Base-by-base conservation (phyloP, 768 basidiomycete species). In the Ramaria rubella region DNA sequence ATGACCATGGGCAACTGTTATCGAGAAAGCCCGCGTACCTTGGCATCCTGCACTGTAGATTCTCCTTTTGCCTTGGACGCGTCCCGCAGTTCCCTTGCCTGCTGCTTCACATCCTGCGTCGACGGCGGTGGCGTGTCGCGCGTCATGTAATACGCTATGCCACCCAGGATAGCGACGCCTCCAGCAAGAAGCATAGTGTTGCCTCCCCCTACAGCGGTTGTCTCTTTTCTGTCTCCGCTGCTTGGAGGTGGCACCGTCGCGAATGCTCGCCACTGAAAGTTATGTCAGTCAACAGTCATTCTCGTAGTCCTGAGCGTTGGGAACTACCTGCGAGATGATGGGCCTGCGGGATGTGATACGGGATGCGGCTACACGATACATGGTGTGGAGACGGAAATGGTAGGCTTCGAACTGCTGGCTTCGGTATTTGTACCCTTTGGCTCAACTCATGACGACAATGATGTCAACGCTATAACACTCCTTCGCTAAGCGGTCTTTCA, bases 121-220 rank as follows among this genome's bases (percentile, higher is more conserved):
- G 54, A 24, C 5, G 54, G 43, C 17, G 38, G 40, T 30, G 46
- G 31, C 17, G 26, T 30, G 31, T 30, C 30, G 31, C 55, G 24
- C 14, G 55, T 48, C 55, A 56, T 49, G 21, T 56, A 56, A 23
- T 49, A 56, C 23, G 19, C 55, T 30, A 56, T 56, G 3, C 9
- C 55, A 30, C 26, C 55, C 23, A 56, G 43, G 5, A 49, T 14
- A 15, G 55, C 43, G 27, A 56, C 55, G 14, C 55, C 55, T 15
- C 55, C 55, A 34, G 48, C 34, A 26, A 56, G 55, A n/a, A 56
- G 46, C 5, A 45, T 45, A 5, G 45, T 49, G 44, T 56, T 56
- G 11, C 55, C 55, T 7, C 55, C 45, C 8, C 26, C 44, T 1
- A 45, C 55, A 8, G 43, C 44, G 1, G 24, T 26, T 11, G 30